Evolutionary conservation across 352 stramenopile genomes (phyloP), one percentile per base, ranked within the genome.

Genomic region (Phytophthora pini): DNA sequence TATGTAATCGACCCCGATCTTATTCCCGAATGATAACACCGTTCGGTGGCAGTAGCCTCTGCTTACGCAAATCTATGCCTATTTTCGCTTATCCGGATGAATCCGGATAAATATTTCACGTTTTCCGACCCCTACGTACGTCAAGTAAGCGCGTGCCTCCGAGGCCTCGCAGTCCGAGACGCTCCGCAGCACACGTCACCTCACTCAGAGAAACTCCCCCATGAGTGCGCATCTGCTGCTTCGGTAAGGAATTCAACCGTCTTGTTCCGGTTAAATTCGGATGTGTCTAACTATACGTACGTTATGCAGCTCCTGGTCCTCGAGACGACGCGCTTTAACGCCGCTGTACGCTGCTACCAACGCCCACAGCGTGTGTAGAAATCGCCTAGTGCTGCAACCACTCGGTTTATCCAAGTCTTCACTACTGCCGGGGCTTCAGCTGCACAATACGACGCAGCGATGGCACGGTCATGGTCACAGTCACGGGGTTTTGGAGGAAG

Each of bases 391-490:
- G 11, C 12, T 51, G 15, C 15, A 32, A 20, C 22, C 54, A 7
- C n/a, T 53, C 36, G 50, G n/a, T n/a, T 41, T 45, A 2, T 51
- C 44, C 29, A 58, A 44, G 20, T 44, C 39, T 32, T 47, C 39
- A 5, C 11, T 59, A 29, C 4, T 66, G 5, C 57, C 64, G 13
- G 12, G 47, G 32, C 38, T 58, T 7, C 31, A 54, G 38, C 44
- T 65, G 12, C 34, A 61, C 20, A 56, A 32, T 56, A 48, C 55
- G 41, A 56, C 60, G 13, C 53, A 54, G 1, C 67, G 71, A 58
- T 75, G 61, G 52, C 72, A 77, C 52, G 56, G 76, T 1, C 75
- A 82, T 22, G 70, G 74, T 20, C 76, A 84, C 48, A 81, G 71
- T 45, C 77, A 82, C 31, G 70, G 76, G n/a, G 58, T 51, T 3